Conservation (phyloP, 345 rosid genomes). For the Arabis hirsuta region DNA sequence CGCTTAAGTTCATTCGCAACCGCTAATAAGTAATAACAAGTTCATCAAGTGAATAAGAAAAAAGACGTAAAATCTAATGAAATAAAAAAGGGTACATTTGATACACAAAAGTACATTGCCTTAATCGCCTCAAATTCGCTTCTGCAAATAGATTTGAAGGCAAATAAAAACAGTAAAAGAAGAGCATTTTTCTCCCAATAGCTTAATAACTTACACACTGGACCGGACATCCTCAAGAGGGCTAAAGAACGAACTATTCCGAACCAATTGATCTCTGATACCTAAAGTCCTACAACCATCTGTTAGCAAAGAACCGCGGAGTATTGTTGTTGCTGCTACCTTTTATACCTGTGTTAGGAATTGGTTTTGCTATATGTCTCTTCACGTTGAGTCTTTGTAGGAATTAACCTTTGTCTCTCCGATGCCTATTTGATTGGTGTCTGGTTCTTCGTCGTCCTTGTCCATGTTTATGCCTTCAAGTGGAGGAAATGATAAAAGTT, state of each 20-base stretch:
- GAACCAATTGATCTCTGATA: conserved; percentile 33
- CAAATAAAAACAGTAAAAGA: conserved; percentile 12
- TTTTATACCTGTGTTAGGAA: conserved; percentile 41
- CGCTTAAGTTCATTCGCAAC: not conserved
- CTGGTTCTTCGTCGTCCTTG: conserved; percentile 52
- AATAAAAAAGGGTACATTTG: not conserved
- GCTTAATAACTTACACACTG: conserved; percentile 24
- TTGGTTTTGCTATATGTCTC: conserved; percentile 30
- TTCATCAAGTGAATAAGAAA: not conserved
- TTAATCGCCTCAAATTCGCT: conserved; percentile 7
- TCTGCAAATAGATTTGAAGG: conserved; percentile 20
- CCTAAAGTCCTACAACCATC: conserved; percentile 40
- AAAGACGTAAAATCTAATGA: not conserved
- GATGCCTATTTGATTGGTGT: conserved; percentile 43
- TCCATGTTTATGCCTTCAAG: conserved; percentile 57
- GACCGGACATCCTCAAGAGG: conserved; percentile 1
- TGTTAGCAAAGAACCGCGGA: conserved; percentile 32
- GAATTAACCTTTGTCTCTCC: conserved; percentile 50
- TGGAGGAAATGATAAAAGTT: conserved; percentile 61
- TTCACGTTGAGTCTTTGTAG: conserved; percentile 33
- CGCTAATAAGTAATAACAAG: not conserved
- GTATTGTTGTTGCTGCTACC: conserved; percentile 28
- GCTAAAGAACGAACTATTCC: conserved; percentile 26
- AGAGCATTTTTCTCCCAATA: not conserved
- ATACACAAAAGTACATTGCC: conserved; percentile 7